These are phyloP conservation scores for Aspergillus oerlinghausenensis DNA, from an alignment of 2,329 filamentous ascomycete genomes.

Conservation along the genomic window DNA sequence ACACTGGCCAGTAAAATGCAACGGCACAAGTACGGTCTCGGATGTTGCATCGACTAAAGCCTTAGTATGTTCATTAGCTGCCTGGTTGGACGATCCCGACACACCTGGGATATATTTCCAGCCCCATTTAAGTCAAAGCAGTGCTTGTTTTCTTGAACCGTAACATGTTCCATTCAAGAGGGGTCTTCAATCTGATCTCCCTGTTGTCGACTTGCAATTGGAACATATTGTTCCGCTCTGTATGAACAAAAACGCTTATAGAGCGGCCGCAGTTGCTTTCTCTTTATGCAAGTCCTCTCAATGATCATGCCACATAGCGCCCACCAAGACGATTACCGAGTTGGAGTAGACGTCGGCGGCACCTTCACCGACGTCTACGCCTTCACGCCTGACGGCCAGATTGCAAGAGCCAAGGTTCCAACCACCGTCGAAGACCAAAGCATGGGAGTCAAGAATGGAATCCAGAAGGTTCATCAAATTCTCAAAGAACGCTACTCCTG, in stretches of 20 bases:
- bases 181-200: no score
- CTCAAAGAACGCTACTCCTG: constrained; percentile 38
- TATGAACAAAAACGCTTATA: not conserved
- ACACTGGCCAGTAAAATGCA: no score
- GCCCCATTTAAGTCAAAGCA: no score
- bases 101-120: not conserved
- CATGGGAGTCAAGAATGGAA: constrained; percentile 45
- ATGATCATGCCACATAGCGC: not conserved
- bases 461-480: constrained; percentile 38
- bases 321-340: constrained; percentile 13
- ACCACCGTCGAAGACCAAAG: constrained; percentile 46
- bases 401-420: constrained; percentile 44
- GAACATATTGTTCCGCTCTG: not conserved
- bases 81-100: not conserved
- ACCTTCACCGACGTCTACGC: constrained; percentile 49
- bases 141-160: no score
- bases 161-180: no score
- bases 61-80: not conserved
- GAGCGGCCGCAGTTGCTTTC: not conserved
- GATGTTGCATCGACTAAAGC: not conserved
- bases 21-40: no score
- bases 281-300: not conserved
- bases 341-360: constrained; percentile 30
- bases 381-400: constrained; percentile 42
- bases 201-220: not conserved